These are phyloP conservation scores for Salmacisia buchloeana DNA, from an alignment of 1,284 basidiomycete species.

Conservation along the genomic window DNA sequence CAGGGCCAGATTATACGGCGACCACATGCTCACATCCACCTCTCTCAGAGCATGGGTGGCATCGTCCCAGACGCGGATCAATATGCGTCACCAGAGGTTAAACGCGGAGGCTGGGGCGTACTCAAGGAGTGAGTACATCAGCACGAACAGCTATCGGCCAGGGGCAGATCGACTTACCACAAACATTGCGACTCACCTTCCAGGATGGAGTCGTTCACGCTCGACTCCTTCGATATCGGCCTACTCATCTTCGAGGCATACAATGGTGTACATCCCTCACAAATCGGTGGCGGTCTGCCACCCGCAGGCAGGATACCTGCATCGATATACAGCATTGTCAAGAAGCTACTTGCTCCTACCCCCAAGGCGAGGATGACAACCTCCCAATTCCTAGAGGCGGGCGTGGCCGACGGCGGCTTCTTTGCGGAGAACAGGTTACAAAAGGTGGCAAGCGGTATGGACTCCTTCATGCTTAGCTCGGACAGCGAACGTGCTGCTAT, in stretches of 20 bases:
- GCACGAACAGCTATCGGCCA: neutral
- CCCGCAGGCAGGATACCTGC: slow-evolving; percentile 73
- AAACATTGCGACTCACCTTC: neutral
- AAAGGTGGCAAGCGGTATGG: slow-evolving; percentile 75
- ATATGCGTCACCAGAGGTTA: slow-evolving; percentile 75
- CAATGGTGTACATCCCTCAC: slow-evolving; percentile 50
- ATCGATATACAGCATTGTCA: slow-evolving; percentile 72
- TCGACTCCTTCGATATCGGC: slow-evolving; percentile 42
- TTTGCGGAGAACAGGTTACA: slow-evolving; percentile 79
- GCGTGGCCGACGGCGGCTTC: slow-evolving; percentile 61
- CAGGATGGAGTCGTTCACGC: slow-evolving; percentile 8
- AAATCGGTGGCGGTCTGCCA: slow-evolving; percentile 66
- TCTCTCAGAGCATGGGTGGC: slow-evolving; percentile 29
- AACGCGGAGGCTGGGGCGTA: slow-evolving; percentile 67
- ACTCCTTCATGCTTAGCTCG: slow-evolving; percentile 75
- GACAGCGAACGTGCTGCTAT: slow-evolving; percentile 70
- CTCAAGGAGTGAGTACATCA: slow-evolving; percentile 69
- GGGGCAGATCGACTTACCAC: neutral
- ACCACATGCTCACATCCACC: slow-evolving; percentile 48
- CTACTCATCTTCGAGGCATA: slow-evolving; percentile 39
- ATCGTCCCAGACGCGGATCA: slow-evolving; percentile 41
- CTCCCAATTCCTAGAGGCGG: slow-evolving; percentile 26
- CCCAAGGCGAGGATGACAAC: slow-evolving; percentile 70
- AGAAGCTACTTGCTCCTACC: slow-evolving; percentile 81
- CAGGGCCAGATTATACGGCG: slow-evolving; percentile 46